Percentiles rank a stretch among this genome's conserved stretches.
phyloP scores from a whole-genome alignment of 257 asterid genomes.

The Scutellaria barbata region DNA sequence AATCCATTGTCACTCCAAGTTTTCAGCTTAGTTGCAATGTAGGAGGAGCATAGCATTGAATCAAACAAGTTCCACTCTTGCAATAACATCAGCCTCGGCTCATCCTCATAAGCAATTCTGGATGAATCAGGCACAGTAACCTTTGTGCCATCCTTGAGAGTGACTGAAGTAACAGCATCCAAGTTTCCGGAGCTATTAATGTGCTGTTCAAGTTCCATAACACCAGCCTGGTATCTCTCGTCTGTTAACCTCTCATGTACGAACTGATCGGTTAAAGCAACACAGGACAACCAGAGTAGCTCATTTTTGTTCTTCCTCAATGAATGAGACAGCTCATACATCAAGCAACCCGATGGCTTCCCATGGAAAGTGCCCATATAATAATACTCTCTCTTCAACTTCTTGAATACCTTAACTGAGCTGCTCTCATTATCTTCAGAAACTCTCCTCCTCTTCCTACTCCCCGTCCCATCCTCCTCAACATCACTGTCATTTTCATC shows the following conservation, averaged over 20 bases:
- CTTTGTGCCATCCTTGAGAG: slow-evolving; percentile 92
- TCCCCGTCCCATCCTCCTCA: slow-evolving; percentile 56
- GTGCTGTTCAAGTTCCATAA: slow-evolving; percentile 93
- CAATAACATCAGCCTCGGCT: slow-evolving; percentile 86
- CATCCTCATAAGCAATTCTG: slow-evolving; percentile 80
- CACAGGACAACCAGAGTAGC: slow-evolving; percentile 96
- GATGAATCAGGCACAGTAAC: slow-evolving; percentile 80
- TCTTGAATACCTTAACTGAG: slow-evolving; percentile 70
- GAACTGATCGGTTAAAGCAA: slow-evolving; percentile 91
- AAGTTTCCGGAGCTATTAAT: slow-evolving; percentile 86
- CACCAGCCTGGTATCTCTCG: slow-evolving; percentile 88
- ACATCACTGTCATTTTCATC: slow-evolving; percentile 65
- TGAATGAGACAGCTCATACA: slow-evolving; percentile 86
- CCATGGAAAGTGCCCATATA: slow-evolving; percentile 93
- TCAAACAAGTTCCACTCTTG: slow-evolving; percentile 99
- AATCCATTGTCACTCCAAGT: slow-evolving; percentile 97
- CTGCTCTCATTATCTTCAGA: slow-evolving; percentile 53
- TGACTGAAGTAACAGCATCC: slow-evolving; percentile 77
- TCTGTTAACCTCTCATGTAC: slow-evolving; percentile 91
- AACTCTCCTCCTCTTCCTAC: slow-evolving; percentile 69
- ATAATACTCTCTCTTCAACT: slow-evolving; percentile 78
- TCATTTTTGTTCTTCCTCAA: slow-evolving; percentile 78
- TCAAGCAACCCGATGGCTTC: slow-evolving; percentile 95
- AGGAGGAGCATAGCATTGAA: slow-evolving; percentile 93
- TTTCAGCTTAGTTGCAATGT: slow-evolving; percentile 86